phyloP scores from a whole-genome alignment of 73 alveolate genomes.

The Diophrys sp. region DNA sequence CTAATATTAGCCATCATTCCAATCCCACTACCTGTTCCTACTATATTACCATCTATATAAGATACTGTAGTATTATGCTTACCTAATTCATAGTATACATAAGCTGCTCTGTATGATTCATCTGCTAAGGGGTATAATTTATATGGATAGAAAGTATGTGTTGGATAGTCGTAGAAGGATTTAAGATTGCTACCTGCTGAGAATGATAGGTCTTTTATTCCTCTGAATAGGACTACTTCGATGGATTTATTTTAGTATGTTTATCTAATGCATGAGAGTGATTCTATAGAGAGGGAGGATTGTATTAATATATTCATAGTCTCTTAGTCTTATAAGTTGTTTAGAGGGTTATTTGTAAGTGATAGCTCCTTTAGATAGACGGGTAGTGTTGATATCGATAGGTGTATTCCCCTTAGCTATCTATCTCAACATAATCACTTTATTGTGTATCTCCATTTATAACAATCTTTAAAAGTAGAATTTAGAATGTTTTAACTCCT shows the following conservation, averaged over 20 bases:
- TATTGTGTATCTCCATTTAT: conserved; percentile 35
- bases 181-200: neutral
- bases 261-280: too few species aligned
- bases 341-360: too few species aligned
- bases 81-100: neutral
- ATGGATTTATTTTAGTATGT: too few species aligned
- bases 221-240: neutral
- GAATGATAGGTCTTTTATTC: neutral
- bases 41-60: neutral
- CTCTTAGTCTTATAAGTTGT: too few species aligned
- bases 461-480: conserved; percentile 37
- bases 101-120: neutral
- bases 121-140: neutral
- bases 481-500: conserved; percentile 43
- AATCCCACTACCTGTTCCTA: neutral
- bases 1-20: neutral
- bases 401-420: too few species aligned
- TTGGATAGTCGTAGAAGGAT: neutral
- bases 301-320: too few species aligned
- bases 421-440: too few species aligned
- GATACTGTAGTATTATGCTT: neutral
- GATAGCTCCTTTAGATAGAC: too few species aligned
- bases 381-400: too few species aligned
- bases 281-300: too few species aligned
- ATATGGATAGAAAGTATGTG: neutral